Percentiles rank a stretch among this genome's conserved stretches.
phyloP scores from a whole-genome alignment of 352 stramenopile species.

The Globisporangium lucens region DNA sequence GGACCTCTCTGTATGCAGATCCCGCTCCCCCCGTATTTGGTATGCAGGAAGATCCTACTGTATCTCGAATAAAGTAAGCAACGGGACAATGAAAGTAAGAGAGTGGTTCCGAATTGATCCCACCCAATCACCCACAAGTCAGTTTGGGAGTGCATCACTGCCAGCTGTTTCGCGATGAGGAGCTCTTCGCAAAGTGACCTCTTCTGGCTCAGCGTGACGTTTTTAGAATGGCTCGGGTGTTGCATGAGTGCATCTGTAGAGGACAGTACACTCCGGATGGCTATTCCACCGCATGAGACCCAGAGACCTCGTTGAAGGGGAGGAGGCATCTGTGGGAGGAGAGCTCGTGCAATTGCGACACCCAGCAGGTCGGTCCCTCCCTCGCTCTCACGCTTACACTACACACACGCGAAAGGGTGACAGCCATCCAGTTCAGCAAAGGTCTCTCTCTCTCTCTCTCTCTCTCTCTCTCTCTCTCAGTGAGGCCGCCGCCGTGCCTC shows the following conservation, averaged over 20 bases:
- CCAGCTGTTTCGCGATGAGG: not conserved
- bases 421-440: not conserved
- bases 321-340: not conserved
- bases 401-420: conserved; percentile 5
- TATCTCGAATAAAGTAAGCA: not conserved
- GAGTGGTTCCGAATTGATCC: not conserved
- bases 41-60: no score
- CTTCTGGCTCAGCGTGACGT: not conserved
- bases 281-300: not conserved
- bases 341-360: not conserved
- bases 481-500: not conserved
- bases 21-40: no score
- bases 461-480: not conserved
- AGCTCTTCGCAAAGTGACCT: not conserved
- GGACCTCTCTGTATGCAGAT: no score
- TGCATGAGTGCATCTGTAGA: not conserved
- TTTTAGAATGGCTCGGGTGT: not conserved
- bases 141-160: not conserved
- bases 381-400: not conserved
- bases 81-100: not conserved
- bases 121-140: not conserved
- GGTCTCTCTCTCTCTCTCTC: not conserved
- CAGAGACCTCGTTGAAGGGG: no score
- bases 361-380: not conserved
- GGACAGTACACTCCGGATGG: not conserved